Evolutionary conservation across 2,329 filamentous ascomycete species (phyloP), one percentile per base, ranked within the genome.

Genomic region (Colletotrichum brevisporum): DNA sequence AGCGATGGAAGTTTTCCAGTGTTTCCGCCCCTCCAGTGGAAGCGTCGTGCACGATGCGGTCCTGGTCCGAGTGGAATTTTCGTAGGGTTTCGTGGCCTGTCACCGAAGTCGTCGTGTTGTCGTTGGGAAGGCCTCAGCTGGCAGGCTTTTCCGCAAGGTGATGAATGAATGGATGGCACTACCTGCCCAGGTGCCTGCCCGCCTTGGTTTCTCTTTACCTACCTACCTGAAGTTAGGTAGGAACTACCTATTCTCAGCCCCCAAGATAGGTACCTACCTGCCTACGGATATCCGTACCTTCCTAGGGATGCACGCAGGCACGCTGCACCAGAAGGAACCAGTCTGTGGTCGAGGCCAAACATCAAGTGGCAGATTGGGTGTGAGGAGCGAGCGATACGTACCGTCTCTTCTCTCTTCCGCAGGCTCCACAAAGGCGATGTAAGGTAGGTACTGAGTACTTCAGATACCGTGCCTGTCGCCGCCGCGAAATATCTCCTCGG

Each of bases 1-100:
- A 67, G 62, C 67, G 63, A 69, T 69, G 51, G 67, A 67, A 66
- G 67, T 48, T 56, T 69, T 66, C 43, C 54, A 69, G 36, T 69
- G 62, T 66, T 69, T 66, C 67, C 62, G 55, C 67, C 67, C 67
- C 55, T 66, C 67, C 24, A 69, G 50, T 36, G 54, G 61, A 59
- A 55, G 61, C 55, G 43, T 64, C 66, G 31, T 36, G 31, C 31
- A 48, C 48, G 62, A 65, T 45, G 50, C 50, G 36, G 48, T 36
- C 36, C 55, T 31, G 51, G 45, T 54, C 39, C 39, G 16, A 21
- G 27, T 31, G 26, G 9, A 9, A 6, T 56, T 5, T 43, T 24
- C n/a, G 6, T 24, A 24, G 21, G 21, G 21, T 41, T 24, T 24
- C 3, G 27, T 18, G 24, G 58, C 43, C 51, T 45, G 50, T 54